A percentile compares a stretch with the other conserved stretches of the same genome.
Evolutionary conservation across 177 flowering plant species (phyloP).

Genomic region (Vitis hybrid): DNA sequence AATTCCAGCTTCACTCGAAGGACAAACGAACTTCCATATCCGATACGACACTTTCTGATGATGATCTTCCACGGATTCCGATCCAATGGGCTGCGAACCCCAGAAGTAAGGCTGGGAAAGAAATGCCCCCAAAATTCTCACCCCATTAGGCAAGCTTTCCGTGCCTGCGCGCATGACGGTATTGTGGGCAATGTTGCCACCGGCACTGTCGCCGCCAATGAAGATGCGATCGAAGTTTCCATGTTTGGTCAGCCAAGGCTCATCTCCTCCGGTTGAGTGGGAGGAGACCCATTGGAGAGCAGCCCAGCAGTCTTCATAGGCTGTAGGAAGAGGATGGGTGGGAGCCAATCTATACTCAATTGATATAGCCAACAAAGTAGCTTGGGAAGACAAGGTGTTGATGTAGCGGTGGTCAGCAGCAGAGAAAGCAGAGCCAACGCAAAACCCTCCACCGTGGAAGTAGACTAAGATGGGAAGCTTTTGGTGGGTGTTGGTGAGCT

Average conservation of each 20-base stretch:
- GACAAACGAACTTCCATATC: conserved; percentile 34
- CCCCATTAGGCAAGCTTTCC: conserved; percentile 9
- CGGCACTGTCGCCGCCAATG: conserved; percentile 54
- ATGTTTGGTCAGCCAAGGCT: conserved; percentile 32
- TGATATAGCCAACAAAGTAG: too few species aligned
- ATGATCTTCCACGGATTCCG: conserved; percentile 5
- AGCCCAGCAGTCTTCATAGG: conserved; percentile 45
- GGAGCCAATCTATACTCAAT: too few species aligned
- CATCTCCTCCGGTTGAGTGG: conserved; percentile 14
- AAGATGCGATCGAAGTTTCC: conserved; percentile 35
- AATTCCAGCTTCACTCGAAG: conserved; percentile 24
- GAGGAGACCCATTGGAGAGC: conserved; percentile 40
- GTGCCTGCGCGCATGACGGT: conserved; percentile 23
- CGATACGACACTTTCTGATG: neutral
- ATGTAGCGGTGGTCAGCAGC: too few species aligned
- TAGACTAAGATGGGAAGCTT: too few species aligned
- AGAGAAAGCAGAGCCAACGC: too few species aligned
- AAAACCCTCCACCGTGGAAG: too few species aligned
- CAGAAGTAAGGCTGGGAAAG: conserved; percentile 42
- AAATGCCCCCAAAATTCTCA: conserved; percentile 26
- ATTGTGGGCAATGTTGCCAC: conserved; percentile 36
- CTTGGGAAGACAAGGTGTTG: too few species aligned
- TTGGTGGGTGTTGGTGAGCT: too few species aligned
- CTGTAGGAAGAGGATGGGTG: conserved; percentile 24
- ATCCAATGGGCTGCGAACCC: conserved; percentile 34